These are phyloP conservation scores for Phyllachora maydis DNA, from an alignment of 2,329 filamentous ascomycete species.

Conservation along the genomic window DNA sequence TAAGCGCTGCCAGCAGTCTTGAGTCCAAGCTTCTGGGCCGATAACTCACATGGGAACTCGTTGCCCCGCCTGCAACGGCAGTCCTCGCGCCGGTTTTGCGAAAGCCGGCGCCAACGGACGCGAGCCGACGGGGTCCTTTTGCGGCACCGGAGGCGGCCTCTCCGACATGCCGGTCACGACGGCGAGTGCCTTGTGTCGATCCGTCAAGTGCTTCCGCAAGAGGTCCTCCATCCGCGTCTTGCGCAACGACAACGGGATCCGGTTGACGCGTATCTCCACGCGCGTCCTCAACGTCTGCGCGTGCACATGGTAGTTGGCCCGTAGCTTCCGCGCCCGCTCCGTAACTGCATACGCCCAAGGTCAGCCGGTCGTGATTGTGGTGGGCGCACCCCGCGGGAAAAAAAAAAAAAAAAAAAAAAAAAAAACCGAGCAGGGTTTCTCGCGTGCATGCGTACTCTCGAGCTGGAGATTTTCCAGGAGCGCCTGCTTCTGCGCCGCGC, in stretches of 20 bases:
- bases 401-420: too few species aligned
- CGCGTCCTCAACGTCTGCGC: conserved; percentile 68
- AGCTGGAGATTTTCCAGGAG: conserved; percentile 78
- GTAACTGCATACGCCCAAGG: conserved; percentile 57
- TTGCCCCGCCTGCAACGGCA: too few species aligned
- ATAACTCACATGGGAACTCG: too few species aligned
- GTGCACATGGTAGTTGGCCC: conserved; percentile 76
- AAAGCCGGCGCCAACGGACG: too few species aligned
- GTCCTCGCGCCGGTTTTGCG: too few species aligned
- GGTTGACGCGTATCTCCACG: conserved; percentile 82
- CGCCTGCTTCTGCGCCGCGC: conserved; percentile 59
- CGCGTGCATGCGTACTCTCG: conserved; percentile 71
- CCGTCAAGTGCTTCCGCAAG: conserved; percentile 24
- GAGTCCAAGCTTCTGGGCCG: too few species aligned
- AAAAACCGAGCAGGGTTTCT: too few species aligned
- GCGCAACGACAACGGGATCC: conserved; percentile 64
- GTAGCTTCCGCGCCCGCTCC: conserved; percentile 67
- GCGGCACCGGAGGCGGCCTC: conserved; percentile 23
- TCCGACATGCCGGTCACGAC: conserved; percentile 6
- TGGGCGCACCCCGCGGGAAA: conserved; percentile 1
- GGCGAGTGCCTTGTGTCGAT: conserved; percentile 18
- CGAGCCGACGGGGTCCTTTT: too few species aligned
- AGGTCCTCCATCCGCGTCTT: conserved; percentile 70
- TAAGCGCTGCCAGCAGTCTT: too few species aligned
- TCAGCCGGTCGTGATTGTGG: too few species aligned